phyloP scores from a whole-genome alignment of 2,329 filamentous ascomycete species.

The Phaeosphaeria sp. region DNA sequence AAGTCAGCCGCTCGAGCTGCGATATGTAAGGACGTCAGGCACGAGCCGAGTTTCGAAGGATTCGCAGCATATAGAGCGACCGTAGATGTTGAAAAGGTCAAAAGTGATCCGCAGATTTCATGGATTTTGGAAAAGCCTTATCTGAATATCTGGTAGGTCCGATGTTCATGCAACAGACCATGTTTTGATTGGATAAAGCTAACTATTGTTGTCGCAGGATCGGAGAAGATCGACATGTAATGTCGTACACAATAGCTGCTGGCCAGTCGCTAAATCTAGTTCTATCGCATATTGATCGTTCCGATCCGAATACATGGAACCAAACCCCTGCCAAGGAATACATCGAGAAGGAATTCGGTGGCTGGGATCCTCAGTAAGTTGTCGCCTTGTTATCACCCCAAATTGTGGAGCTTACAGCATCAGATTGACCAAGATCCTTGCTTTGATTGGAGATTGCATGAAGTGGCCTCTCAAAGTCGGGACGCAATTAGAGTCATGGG shows the following conservation, averaged over 20 bases:
- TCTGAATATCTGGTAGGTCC: slow-evolving; percentile 25
- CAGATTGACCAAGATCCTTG: slow-evolving; percentile 33
- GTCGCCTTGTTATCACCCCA: too few species aligned
- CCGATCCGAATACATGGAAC: slow-evolving; percentile 60
- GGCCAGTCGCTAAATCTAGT: slow-evolving; percentile 70
- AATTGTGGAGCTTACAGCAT: too few species aligned
- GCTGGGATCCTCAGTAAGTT: slow-evolving; percentile 67
- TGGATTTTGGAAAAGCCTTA: slow-evolving; percentile 24
- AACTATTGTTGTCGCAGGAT: slow-evolving; percentile 40
- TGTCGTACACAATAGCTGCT: slow-evolving; percentile 56
- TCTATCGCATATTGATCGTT: slow-evolving; percentile 66
- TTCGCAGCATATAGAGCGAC: slow-evolving; percentile 68
- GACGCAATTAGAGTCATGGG: slow-evolving; percentile 18
- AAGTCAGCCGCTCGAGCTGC: slow-evolving; percentile 48
- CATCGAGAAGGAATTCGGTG: slow-evolving; percentile 63
- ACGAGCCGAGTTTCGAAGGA: slow-evolving; percentile 44
- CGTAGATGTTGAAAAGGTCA: slow-evolving; percentile 55
- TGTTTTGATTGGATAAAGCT: too few species aligned
- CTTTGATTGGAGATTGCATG: slow-evolving; percentile 21
- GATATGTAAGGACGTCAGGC: slow-evolving; percentile 47
- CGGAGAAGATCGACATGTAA: slow-evolving; percentile 53
- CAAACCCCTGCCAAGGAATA: slow-evolving; percentile 63
- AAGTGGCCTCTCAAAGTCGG: slow-evolving; percentile 35
- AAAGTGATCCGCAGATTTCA: slow-evolving; percentile 38
- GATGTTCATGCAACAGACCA: background rate